Base-by-base conservation (phyloP, 495 filamentous ascomycete species). In the Aspergillus conjunctus region DNA sequence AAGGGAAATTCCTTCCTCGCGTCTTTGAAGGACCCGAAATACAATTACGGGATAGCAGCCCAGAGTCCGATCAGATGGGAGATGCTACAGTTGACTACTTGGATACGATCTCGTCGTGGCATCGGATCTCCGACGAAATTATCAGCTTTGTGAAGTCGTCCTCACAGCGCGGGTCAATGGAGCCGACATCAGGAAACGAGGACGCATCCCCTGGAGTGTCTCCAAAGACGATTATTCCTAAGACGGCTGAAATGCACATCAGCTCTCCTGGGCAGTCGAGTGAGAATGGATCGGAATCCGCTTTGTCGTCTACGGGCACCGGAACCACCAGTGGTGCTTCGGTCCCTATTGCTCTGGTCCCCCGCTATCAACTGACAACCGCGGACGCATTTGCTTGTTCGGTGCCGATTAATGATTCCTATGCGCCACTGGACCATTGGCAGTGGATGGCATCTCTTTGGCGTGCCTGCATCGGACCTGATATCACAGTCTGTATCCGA, bases 401-500 rank as follows among this genome's bases (percentile, higher is more conserved):
- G 15, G 84, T 93, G 11, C 88, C 88, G 8, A 89, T 96, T 51
- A 74, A 79, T 11, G 93, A 97, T 64, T 78, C 84, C 3, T 96
- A 96, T 69, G 83, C 83, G 1, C 87, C 91, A 0, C 78, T 91
- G 31, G 92, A 98, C 67, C 94, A 98, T 70, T 98, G 94, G 94
- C 92, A 97, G 73, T 97, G 94, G 94, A 91, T 93, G 79, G 94
- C 93, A 30, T 94, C 90, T 52, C 81, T 97, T 3, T 98, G 93
- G 93, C 87, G 93, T 1, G 89, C 90, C 1, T 89, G 91, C 54
- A 83, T 93, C 0, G 92, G 91, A 0, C 85, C 93, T 0, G 94
- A 98, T 74, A 79, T 97, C 60, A 96, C 91, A 0, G 83, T 98
- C 20, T 93, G 75, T 62, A 69, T 79, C 31, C 68, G 76, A 18